Percentiles rank a stretch among this genome's conserved stretches.
Conservation (phyloP, 2,329 filamentous ascomycete species). For the Calycina marina region DNA sequence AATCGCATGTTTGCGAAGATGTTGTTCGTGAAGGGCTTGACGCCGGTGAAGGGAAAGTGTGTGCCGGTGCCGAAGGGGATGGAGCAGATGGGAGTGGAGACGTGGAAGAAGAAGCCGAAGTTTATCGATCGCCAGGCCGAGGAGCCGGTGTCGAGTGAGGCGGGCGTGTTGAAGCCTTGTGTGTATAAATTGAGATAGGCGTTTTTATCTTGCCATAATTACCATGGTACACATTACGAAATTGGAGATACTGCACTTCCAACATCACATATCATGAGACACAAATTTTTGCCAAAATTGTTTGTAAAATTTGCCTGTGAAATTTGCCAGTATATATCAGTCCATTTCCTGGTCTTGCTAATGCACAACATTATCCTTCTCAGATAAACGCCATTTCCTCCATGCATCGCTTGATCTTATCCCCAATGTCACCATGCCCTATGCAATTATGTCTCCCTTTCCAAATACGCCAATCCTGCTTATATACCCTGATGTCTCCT, state of each 20-base stretch:
- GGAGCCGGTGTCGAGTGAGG: conserved; percentile 49
- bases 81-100: conserved; percentile 41
- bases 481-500: not conserved
- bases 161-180: conserved; percentile 71
- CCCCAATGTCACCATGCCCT: conserved; percentile 7
- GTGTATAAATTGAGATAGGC: conserved; percentile 69
- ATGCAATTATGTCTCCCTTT: not conserved
- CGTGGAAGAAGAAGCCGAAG: conserved; percentile 61
- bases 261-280: no score
- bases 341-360: no score
- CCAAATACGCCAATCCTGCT: not conserved
- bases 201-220: no score
- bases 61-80: conserved; percentile 28
- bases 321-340: no score
- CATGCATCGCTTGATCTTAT: conserved; percentile 9
- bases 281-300: no score
- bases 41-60: conserved; percentile 64
- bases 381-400: conserved; percentile 4
- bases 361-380: not conserved
- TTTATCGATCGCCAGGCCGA: conserved; percentile 51
- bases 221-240: no score
- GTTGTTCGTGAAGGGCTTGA: conserved; percentile 77
- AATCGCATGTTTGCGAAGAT: conserved; percentile 99
- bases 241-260: no score
- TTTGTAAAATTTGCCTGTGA: no score